Evolutionary conservation across 2,329 filamentous ascomycete species (phyloP).

Genomic region (Ambrosiella cleistominuta): DNA sequence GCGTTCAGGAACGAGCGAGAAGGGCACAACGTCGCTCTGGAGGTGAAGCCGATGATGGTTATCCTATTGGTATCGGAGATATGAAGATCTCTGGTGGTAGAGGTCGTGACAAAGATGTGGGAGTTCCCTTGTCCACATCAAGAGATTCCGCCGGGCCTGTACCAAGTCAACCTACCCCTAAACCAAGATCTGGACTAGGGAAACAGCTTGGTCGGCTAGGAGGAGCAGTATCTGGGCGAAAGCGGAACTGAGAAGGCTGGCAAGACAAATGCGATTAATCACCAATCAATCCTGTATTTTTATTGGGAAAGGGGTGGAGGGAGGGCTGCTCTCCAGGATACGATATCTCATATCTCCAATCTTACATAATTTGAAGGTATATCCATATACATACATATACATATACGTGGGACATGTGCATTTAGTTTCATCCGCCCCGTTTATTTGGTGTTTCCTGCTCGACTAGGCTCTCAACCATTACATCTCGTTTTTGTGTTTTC

Average conservation of each 20-base stretch:
- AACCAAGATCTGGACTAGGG: slow-evolving; percentile 42
- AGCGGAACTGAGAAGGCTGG: slow-evolving; percentile 24
- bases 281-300: no score
- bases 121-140: not conserved
- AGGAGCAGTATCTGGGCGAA: slow-evolving; percentile 51
- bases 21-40: slow-evolving; percentile 44
- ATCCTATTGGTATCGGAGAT: slow-evolving; percentile 27
- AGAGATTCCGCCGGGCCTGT: slow-evolving; percentile 29
- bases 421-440: not conserved
- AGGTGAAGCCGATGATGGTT: slow-evolving; percentile 32
- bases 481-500: slow-evolving; percentile 48
- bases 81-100: slow-evolving; percentile 25
- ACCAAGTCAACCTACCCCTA: slow-evolving; percentile 30
- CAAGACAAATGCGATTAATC: not conserved
- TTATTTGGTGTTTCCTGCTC: slow-evolving; percentile 28
- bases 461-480: slow-evolving; percentile 56
- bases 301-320: no score
- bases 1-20: slow-evolving; percentile 72
- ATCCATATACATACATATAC: not conserved
- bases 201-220: slow-evolving; percentile 53
- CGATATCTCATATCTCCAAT: no score
- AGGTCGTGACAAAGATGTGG: slow-evolving; percentile 21
- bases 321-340: no score
- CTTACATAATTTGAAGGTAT: not conserved
- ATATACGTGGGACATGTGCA: not conserved